Evolutionary conservation across 306 rosid species (phyloP).

Genomic region (Pueraria montana): DNA sequence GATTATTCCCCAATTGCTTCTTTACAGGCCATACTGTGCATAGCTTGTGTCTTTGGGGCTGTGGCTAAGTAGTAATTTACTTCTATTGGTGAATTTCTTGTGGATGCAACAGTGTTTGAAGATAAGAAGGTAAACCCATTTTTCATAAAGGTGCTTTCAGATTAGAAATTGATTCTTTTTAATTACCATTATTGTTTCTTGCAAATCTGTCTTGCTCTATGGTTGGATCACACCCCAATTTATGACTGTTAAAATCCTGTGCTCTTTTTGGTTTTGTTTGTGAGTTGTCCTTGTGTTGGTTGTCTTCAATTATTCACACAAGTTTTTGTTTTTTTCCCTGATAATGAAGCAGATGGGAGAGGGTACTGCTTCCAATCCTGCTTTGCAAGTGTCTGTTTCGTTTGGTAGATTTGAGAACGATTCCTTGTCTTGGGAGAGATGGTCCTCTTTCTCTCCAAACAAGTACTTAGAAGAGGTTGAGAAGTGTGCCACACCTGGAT

Average conservation of each 20-base stretch:
- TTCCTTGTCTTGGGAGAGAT: slow-evolving; percentile 95
- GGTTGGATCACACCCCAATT: slow-evolving; percentile 33
- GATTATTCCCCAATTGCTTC: slow-evolving; percentile 45
- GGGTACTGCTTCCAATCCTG: slow-evolving; percentile 63
- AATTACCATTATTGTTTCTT: slow-evolving; percentile 36
- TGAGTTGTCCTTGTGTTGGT: slow-evolving; percentile 49
- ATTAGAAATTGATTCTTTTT: slow-evolving; percentile 27
- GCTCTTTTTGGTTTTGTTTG: slow-evolving; percentile 44
- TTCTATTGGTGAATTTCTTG: slow-evolving; percentile 69
- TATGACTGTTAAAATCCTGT: slow-evolving; percentile 32
- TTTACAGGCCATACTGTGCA: slow-evolving; percentile 38
- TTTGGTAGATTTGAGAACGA: slow-evolving; percentile 95
- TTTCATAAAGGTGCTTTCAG: slow-evolving; percentile 46
- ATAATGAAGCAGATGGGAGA: slow-evolving; percentile 72
- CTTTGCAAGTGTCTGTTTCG: slow-evolving; percentile 87
- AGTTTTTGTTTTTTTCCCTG: slow-evolving; percentile 48
- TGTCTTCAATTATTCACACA: slow-evolving; percentile 49
- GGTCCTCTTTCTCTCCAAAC: slow-evolving; percentile 93
- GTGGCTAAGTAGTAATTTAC: slow-evolving; percentile 48
- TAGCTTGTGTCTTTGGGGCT: slow-evolving; percentile 39
- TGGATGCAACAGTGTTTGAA: slow-evolving; percentile 57
- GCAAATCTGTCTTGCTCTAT: slow-evolving; percentile 33
- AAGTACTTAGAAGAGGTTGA: slow-evolving; percentile 97
- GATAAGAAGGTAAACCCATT: slow-evolving; percentile 75
- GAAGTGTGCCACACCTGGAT: slow-evolving; percentile 96